These are phyloP conservation scores for Gaeumannomyces tritici DNA, from an alignment of 2,329 filamentous ascomycete genomes.

Conservation along the genomic window DNA sequence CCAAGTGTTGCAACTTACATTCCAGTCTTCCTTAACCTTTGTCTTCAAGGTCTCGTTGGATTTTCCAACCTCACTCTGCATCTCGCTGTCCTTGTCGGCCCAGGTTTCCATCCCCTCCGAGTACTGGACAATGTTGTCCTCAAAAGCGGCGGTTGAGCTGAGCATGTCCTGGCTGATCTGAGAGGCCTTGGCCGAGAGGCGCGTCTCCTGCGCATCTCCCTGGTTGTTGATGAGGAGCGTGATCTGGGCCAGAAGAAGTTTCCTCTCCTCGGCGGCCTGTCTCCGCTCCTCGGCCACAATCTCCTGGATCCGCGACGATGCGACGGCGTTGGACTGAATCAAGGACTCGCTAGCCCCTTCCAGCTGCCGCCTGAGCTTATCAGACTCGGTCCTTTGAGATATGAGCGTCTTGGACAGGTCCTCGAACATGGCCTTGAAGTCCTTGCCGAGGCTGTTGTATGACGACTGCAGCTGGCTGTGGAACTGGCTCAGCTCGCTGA, in stretches of 20 bases:
- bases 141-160: conserved; percentile 54
- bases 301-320: conserved; percentile 57
- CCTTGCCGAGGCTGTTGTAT: conserved; percentile 72
- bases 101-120: conserved; percentile 64
- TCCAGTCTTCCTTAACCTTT: conserved; percentile 81
- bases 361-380: conserved; percentile 63
- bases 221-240: conserved; percentile 66
- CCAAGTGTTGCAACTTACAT: conserved; percentile 43
- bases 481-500: conserved; percentile 76
- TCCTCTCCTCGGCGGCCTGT: conserved; percentile 63
- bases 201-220: conserved; percentile 61
- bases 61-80: conserved; percentile 61
- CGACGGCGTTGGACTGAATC: conserved; percentile 56
- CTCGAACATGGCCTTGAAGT: conserved; percentile 82
- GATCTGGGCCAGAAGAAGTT: conserved; percentile 67
- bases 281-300: conserved; percentile 68
- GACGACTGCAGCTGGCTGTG: conserved; percentile 73
- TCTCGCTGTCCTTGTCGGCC: conserved; percentile 56
- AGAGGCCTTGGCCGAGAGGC: conserved; percentile 55
- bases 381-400: conserved; percentile 67
- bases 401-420: conserved; percentile 66
- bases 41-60: conserved; percentile 71
- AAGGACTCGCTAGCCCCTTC: conserved; percentile 59
- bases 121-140: conserved; percentile 57
- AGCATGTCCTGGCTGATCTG: conserved; percentile 55